Base-by-base conservation (phyloP, 805 yeast genomes). In the Ogataea degrootiae region DNA sequence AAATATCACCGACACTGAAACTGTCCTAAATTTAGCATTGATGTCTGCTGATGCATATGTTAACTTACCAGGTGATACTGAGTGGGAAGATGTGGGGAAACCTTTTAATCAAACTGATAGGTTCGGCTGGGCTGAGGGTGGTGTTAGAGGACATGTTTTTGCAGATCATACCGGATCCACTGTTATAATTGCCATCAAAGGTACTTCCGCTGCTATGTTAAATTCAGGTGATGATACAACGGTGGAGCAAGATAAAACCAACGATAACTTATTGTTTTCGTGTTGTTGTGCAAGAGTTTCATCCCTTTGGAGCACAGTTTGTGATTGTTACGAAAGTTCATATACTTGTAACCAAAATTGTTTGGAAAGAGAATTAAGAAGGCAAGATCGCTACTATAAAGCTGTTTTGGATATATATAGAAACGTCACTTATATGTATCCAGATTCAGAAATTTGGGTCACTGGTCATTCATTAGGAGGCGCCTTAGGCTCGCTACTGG, bases 401-500 rank as follows among this genome's bases (percentile, higher is more conserved):
- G 91, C 96, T 0, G 83, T 79, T 0, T 63, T 90, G 47, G 87
- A 87, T 50, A 76, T 94, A 8, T 94, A 86, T 64, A 72, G 82
- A 46, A 83, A 87, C 52, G 95, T 90, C 11, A 72, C 82, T 0
- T 50, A 57, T 4, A 50, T 82, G 45, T 90, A 90, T 61, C 92
- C 96, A 1, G 62, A 74, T 21, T 75, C 88, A 1, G 76, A 80
- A 19, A 79, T 94, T 22, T 94, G 98, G 97, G 74, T 87, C 8
- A 86, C 96, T 0, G 99, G 99, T 2, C 99, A 94, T 63, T 91
- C 98, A 0, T 70, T 94, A 33, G 99, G 98, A 2, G 99, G 97
- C 0, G 80, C 96, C 0, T 69, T 94, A 37, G 82, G 94, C 3
- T 74, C 87, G 17, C 70, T 94, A 43, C 63, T 92, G 41, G 98